These are phyloP conservation scores for Phyllosticta citribraziliensis DNA, from an alignment of 2,329 filamentous ascomycete species.

Conservation along the genomic window DNA sequence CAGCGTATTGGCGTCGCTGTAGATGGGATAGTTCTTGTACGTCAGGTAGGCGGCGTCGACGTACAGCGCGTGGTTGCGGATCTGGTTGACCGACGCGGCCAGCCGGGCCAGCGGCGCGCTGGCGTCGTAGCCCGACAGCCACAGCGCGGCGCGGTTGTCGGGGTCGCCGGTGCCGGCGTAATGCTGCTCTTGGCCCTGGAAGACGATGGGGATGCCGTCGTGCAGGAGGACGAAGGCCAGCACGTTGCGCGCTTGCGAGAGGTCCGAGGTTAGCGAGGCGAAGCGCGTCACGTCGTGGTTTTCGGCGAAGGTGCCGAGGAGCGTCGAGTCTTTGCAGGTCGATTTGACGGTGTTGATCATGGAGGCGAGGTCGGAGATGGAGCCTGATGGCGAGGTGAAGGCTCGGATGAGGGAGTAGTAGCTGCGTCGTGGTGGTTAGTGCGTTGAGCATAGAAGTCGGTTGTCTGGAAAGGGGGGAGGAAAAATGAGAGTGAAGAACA, in stretches of 20 bases:
- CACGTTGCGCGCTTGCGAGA: conserved; percentile 29
- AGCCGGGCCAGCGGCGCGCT: conserved; percentile 29
- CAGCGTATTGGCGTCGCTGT: conserved; percentile 33
- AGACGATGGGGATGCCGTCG: conserved; percentile 35
- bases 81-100: conserved; percentile 30
- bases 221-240: conserved; percentile 29
- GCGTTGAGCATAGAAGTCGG: background rate
- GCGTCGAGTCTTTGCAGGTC: conserved; percentile 28
- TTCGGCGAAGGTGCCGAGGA: conserved; percentile 30
- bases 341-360: conserved; percentile 20
- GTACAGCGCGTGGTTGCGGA: conserved; percentile 34
- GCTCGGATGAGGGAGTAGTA: conserved; percentile 30
- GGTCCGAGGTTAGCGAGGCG: conserved; percentile 26
- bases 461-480: background rate
- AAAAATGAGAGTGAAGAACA: background rate
- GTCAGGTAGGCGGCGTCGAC: conserved; percentile 31
- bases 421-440: background rate
- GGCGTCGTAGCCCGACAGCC: conserved; percentile 32
- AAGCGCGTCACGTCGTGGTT: conserved; percentile 35
- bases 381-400: conserved; percentile 26
- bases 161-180: conserved; percentile 27
- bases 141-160: conserved; percentile 30
- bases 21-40: conserved; percentile 34
- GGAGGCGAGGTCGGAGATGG: conserved; percentile 30
- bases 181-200: conserved; percentile 34